These are phyloP conservation scores for Brassica juncea DNA, from an alignment of 345 rosid species.

Conservation along the genomic window DNA sequence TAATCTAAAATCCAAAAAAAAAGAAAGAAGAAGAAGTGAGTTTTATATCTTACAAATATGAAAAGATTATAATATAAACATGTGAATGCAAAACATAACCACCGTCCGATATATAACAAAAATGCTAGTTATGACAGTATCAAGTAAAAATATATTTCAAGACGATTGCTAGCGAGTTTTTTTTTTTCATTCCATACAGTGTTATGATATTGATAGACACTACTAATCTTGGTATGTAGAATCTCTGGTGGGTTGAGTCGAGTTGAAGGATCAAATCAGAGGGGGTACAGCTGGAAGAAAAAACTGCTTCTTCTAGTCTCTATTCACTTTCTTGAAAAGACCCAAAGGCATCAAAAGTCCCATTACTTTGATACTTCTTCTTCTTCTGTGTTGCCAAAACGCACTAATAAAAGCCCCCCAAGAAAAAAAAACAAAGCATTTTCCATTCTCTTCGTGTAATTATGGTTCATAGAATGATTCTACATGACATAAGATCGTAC, in stretches of 20 bases:
- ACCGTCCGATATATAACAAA: not conserved
- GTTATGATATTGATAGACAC: slow-evolving; percentile 20
- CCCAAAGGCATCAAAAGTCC: slow-evolving; percentile 30
- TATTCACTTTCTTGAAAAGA: slow-evolving; percentile 31
- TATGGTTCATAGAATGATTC: not conserved
- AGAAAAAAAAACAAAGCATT: not conserved
- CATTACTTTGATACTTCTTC: slow-evolving; percentile 4
- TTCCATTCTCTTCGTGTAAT: not conserved
- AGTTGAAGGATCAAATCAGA: slow-evolving; percentile 22
- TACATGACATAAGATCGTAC: slow-evolving; percentile 14
- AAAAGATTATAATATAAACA: not conserved
- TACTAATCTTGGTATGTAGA: slow-evolving; percentile 2
- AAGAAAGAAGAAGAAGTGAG: not conserved
- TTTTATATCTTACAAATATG: not conserved
- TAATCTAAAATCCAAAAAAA: too few species aligned
- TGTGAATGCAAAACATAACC: not conserved
- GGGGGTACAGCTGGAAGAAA: slow-evolving; percentile 7
- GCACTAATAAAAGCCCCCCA: slow-evolving; percentile 22
- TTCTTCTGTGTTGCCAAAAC: not conserved
- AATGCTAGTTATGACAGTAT: not conserved
- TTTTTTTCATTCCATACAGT: not conserved
- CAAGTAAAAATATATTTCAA: not conserved
- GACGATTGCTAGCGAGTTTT: not conserved
- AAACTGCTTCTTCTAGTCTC: not conserved
- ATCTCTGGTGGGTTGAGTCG: slow-evolving; percentile 6